Base-by-base conservation (phyloP, 2,329 filamentous ascomycete genomes). In the Ceratocystis destructans region DNA sequence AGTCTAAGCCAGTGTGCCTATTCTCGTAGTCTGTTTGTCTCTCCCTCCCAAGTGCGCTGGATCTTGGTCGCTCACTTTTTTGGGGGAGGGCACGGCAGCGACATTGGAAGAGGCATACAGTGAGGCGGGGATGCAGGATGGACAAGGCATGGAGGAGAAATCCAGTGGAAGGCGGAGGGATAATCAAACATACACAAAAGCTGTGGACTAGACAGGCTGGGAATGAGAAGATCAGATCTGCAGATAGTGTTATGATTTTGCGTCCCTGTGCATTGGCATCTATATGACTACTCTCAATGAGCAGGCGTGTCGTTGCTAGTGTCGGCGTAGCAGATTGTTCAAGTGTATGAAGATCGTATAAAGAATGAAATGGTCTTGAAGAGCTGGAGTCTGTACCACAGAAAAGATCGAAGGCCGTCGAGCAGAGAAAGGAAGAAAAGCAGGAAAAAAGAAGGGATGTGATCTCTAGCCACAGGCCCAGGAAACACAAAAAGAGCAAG, bases 391-490 rank as follows among this genome's bases (percentile, higher is more conserved):
- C 61, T 17, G 31, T 31, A 22, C 37, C 28, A 25, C 22, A 46
- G 20, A 62, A 41, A 4, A 41, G 37, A 15, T 12, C 37, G 15
- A 12, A 41, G 37, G 48, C 20, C 22, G 48, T 15, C 8, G 48
- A 50, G n/a, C 2, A 22, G n/a, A 50, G 17, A 20, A 53, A 2
- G 57, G 45, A 62, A 65, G 20, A 37, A 28, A 50, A 33, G 8
- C 17, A 44, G 28, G 28, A 8, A 57, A 65, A 41, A 65, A 12
- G 33, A 33, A 61, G 53, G 25, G 59, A 59, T 5, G 33, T n/a
- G 37, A 55, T 55, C 59, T 55, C 59, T n/a, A 66, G 44, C 57
- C 57, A 53, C 44, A 62, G 45, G 28, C 57, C 45, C 31, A 62
- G 45, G 45, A 41, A 20, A 22, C 25, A 48, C 28, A 48, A n/a